Evolutionary conservation across 2,329 filamentous ascomycete genomes (phyloP), one percentile per base, ranked within the genome.

Genomic region (Zymoseptoria tritici): DNA sequence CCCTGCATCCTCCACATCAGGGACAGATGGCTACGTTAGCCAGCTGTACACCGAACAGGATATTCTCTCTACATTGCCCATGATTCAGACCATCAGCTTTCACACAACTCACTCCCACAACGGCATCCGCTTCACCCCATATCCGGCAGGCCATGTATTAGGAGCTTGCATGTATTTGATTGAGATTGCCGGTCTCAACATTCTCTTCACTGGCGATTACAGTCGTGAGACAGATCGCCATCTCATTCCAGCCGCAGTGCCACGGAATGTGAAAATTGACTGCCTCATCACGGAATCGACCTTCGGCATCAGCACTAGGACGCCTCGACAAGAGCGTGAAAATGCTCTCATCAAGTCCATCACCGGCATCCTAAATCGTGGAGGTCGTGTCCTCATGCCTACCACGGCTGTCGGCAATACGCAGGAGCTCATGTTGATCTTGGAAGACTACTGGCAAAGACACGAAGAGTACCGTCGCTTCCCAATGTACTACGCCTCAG

Each of bases 101-200:
- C 90, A 97, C 75, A 97, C 94, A 6, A 99, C 94, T 6, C 93
- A 99, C 70, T 97, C 92, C 8, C 93, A 97, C 64, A 94, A 93
- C 36, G 96, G 91, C 46, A 96, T 99, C 67, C 88, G 91, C 57
- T 96, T 99, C 68, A 99, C 94, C 0, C 94, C 94, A 16, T 97
- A 96, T 68, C 94, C 95, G 2, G 94, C 94, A 7, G 94, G 94
- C 22, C 94, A 99, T 78, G 94, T 99, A n/a, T 83, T 99, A 9
- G 94, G 94, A 49, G 94, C 94, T 11, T 94, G 94, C 69, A 99
- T 99, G 94, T 99, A 96, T 67, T 83, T 97, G 36, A 90, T 99
- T 67, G 93, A 97, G 71, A 99, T 99, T 70, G 94, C 93, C 3
- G 94, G 93, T 0, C 83, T 99, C 61, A 97, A 96, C 70, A 93